A percentile compares a stretch with the other conserved stretches of the same genome.
Conservation (phyloP, 495 filamentous ascomycete genomes). For the Penicillium egyptiacum region DNA sequence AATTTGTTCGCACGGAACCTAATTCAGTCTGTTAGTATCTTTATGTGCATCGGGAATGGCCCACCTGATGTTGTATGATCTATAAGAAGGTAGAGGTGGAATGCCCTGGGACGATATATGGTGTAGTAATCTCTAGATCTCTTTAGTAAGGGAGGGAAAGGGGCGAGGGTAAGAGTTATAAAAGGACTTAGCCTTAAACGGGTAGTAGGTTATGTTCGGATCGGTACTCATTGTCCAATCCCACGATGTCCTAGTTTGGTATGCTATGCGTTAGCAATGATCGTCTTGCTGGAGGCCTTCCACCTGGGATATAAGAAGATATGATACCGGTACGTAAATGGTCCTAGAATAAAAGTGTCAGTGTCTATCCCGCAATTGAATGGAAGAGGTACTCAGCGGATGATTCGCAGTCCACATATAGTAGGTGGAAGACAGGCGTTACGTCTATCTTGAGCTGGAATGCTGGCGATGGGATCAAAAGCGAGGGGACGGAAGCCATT, state of each 20-base stretch:
- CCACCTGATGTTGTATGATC: neutral
- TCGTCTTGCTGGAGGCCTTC: neutral
- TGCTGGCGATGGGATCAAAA: neutral
- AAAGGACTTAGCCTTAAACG: neutral
- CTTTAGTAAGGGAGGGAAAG: neutral
- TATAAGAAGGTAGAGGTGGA: no score
- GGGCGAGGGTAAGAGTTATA: neutral
- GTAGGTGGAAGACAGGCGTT: neutral
- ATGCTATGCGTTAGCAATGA: neutral
- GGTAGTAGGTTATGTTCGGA: neutral
- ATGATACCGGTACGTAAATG: neutral
- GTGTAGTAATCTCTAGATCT: neutral
- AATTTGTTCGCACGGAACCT: neutral
- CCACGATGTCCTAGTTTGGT: neutral
- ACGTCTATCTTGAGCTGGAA: neutral
- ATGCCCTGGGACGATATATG: neutral
- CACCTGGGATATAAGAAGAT: neutral
- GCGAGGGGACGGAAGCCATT: neutral
- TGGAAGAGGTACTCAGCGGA: slow-evolving; percentile 1
- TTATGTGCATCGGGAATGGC: neutral
- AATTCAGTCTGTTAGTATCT: neutral
- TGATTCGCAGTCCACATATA: neutral
- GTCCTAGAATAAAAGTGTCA: neutral
- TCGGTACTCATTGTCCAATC: neutral
- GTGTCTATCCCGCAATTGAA: neutral